phyloP scores from a whole-genome alignment of 176 grass and related monocot species.

The Poa pratensis region DNA sequence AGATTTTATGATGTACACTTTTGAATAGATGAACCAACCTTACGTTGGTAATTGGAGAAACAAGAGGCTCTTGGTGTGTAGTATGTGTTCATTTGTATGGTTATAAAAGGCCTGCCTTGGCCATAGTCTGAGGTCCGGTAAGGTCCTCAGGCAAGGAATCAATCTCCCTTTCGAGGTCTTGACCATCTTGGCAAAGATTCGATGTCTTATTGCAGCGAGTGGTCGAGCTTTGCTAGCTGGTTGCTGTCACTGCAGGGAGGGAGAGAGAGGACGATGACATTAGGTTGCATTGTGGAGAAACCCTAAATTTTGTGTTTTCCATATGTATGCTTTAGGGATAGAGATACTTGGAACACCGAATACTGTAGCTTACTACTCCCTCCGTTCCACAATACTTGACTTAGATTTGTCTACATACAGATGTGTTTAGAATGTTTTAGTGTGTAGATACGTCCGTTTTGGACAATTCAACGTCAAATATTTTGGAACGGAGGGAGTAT shows the following conservation, averaged over 20 bases:
- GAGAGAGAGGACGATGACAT: not conserved
- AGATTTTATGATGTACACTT: constrained; percentile 15
- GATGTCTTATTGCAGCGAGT: not conserved
- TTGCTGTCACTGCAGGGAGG: too few species aligned
- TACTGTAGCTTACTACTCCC: too few species aligned
- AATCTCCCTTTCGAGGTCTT: not conserved
- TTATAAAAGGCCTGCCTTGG: not conserved
- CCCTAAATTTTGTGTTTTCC: not conserved
- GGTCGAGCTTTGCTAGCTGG: not conserved
- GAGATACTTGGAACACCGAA: not conserved
- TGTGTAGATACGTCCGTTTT: too few species aligned
- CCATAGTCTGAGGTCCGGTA: not conserved
- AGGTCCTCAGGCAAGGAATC: not conserved
- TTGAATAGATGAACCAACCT: not conserved
- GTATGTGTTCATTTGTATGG: constrained; percentile 4
- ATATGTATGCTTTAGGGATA: not conserved
- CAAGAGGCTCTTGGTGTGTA: not conserved
- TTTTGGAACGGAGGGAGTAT: too few species aligned
- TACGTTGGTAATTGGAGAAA: constrained; percentile 20
- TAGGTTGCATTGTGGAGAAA: not conserved
- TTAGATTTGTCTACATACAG: too few species aligned
- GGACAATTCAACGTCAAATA: too few species aligned
- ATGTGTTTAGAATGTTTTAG: too few species aligned
- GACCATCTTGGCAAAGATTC: not conserved
- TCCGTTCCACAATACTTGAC: too few species aligned